Evolutionary conservation across 2,329 filamentous ascomycete genomes (phyloP), one percentile per base, ranked within the genome.

Genomic region (Knoxdaviesia proteae): DNA sequence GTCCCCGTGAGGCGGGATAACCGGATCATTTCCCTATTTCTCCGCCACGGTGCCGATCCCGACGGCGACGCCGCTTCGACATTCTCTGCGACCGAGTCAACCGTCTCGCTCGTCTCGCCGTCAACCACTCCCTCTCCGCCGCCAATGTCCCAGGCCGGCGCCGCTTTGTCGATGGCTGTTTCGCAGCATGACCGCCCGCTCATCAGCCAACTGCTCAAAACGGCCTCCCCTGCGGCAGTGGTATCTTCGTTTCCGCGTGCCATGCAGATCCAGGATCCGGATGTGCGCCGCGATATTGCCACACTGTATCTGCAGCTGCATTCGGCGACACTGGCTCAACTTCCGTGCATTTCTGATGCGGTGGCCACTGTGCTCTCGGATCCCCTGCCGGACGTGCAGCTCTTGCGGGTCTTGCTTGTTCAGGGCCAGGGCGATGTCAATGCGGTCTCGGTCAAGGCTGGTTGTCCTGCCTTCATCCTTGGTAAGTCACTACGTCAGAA

Each of bases 401-500:
- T 75, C 2, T 52, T 73, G 1, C 56, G 56, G 5, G 52, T 68
- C 6, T 55, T 76, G 3, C 52, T 75, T 3, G 60, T 67, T 31
- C 58, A 65, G 31, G 70, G 70, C 0, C 60, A 61, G 29, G 69
- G 67, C 3, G 67, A 75, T 45, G 54, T 73, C 43, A 74, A 75
- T 46, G 54, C 59, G 7, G 54, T 65, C 3, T 55, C 20, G 20
- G 20, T 20, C 20, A 20, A 20, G 20, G 20, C 20, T 20, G 20
- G 20, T 20, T 20, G 20, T 20, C 20, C 20, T 20, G 20, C 20
- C 20, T 20, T 20, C 20, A 20, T 20, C 20, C 20, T 20, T 20
- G 20, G 20, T 20, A 20, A 20, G 20, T 20, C 20, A 20, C 20
- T 20, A 20, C 20, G 3, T 3, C 20, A 20, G 2, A 20, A 20